These are phyloP conservation scores for Emmonsiellopsis sp. DNA, from an alignment of 2,329 filamentous ascomycete species.

Conservation along the genomic window DNA sequence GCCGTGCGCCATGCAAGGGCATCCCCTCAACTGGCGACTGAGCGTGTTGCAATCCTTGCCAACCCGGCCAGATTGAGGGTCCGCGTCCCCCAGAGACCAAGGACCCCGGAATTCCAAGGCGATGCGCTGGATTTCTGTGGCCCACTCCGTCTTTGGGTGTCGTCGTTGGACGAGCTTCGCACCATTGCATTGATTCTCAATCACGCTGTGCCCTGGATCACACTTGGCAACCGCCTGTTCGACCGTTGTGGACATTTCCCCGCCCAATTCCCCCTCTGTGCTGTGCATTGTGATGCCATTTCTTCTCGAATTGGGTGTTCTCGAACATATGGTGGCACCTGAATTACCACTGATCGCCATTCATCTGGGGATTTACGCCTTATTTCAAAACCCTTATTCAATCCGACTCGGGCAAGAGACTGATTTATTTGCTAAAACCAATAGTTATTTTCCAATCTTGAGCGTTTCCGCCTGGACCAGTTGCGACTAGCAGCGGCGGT, in stretches of 20 bases:
- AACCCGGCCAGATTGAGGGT: background rate
- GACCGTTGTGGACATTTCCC: background rate
- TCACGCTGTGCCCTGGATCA: background rate
- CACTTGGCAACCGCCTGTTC: background rate
- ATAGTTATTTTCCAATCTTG: slow-evolving; percentile 33
- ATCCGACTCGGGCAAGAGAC: background rate
- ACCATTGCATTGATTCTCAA: background rate
- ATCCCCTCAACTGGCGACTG: background rate
- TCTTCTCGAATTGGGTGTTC: background rate
- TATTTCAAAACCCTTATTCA: background rate
- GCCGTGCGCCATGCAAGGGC: slow-evolving; percentile 1
- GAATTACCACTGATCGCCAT: background rate
- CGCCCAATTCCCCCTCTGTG: background rate
- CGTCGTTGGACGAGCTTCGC: background rate
- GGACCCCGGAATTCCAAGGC: too few relatives aligned
- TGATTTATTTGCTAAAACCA: slow-evolving; percentile 11
- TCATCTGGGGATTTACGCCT: background rate
- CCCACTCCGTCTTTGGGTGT: background rate
- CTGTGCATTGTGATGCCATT: background rate
- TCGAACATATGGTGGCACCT: background rate
- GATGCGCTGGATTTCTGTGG: too few relatives aligned
- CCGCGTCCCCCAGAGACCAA: background rate
- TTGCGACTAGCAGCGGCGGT: slow-evolving; percentile 23
- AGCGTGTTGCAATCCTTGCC: background rate
- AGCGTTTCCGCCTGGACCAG: slow-evolving; percentile 24